Base-by-base conservation (phyloP, 2,329 filamentous ascomycete species). In the Thelonectria discophora region DNA sequence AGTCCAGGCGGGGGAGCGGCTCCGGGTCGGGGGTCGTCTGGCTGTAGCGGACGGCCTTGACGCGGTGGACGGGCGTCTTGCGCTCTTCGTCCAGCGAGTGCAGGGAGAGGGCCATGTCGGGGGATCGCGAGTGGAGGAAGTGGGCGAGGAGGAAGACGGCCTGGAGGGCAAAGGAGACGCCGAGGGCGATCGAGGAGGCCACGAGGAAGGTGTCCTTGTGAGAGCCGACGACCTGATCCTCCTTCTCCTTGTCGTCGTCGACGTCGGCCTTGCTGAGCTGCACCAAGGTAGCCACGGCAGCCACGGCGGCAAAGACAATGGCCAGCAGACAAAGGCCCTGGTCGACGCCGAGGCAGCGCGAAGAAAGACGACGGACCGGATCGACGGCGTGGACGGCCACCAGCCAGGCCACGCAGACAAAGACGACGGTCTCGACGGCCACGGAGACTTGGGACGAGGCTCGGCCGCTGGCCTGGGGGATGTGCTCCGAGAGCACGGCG, bases 41-140 rank as follows among this genome's bases (percentile, higher is more conserved):
- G 69, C 81, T 78, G 69, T 87, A 87, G 2, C 80, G 82, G 18
- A 86, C 78, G 5, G 83, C 77, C 73, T 86, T 87, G 66, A 86
- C 74, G n/a, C 79, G 69, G 47, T 63, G 66, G 17, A 53, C 58
- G 10, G 70, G 63, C 17, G 67, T 49, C 13, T 67, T 50, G n/a
- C 67, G 65, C 20, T 68, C 66, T 11, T 70, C 65, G 34, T 70
- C 67, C 3, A 68, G 57, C 9, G 56, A 69, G 21, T 71, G 68
- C 15, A 70, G 58, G 8, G 69, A 72, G 21, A 60, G 60, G 18
- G 62, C 49, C 48, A 62, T 59, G 18, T 70, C 62, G 37, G 55
- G 62, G 15, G 60, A 58, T 24, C 81, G 77, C 20, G 72, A 74
- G 34, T 74, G 62, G 32, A 83, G 66, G 64, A 82, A 82, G 66